Base-by-base conservation (phyloP, 371 early-diverging fungal species). In the Mortierella sp. region DNA sequence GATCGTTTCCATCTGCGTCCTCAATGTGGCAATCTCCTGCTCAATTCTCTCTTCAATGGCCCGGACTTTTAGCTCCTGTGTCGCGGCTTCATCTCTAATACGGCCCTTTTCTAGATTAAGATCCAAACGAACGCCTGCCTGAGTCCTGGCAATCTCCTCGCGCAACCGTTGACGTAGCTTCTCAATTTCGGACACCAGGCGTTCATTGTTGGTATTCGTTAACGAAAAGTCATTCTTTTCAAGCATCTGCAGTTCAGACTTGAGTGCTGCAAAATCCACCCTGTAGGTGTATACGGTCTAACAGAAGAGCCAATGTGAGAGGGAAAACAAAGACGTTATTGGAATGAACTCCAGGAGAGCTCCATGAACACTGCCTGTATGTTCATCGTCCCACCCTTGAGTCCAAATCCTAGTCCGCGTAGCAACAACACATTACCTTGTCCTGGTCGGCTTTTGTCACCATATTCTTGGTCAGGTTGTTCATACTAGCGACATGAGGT, bases 1-100 rank as follows among this genome's bases (percentile, higher is more conserved):
- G 69, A 95, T 92, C 6, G 92, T 88, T 79, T 96, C 96, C 91
- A 96, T 90, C 68, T 92, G 92, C n/a, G 95, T 95, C 31, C 92
- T 79, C 50, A 97, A 67, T 10, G 84, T 86, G 17, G 91, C 88
- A 44, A 96, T 92, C 70, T 97, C 97, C 48, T 91, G 87, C 73
- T 97, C 96, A 59, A 96, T 93, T 37, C 89, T 87, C 7, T 95
- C 87, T 54, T 94, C 94, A 0, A 96, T 92, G 66, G 96, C 96
- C 51, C 89, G 87, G 47, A 97, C 90, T 64, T 90, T 94, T 39
- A 94, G 80, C 67, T 94, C 95, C 60, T 95, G 94, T 16, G 85
- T 84, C 49, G 90, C 89, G 34, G 91, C 89, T 72, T 95, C 94
- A 61, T 94, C 94, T 2, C 95, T 86, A 25, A 94, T 90, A 25